These are phyloP conservation scores for Vitis hybrid DNA, from an alignment of 177 flowering plant species.

Conservation along the genomic window DNA sequence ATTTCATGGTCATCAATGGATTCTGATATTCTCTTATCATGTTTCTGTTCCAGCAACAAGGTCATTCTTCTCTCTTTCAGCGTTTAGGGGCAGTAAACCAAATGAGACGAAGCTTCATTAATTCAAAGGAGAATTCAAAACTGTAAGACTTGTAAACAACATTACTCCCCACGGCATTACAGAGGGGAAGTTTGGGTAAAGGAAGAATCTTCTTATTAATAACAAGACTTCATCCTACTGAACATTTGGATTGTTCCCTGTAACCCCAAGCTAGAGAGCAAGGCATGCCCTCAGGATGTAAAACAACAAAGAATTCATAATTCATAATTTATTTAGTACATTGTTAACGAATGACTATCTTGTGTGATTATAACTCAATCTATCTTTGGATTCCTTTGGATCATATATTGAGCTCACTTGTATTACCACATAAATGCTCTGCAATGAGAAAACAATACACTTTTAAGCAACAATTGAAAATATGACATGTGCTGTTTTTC, in stretches of 20 bases:
- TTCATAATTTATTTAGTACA: too few species aligned
- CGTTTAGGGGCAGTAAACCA: constrained; percentile 73
- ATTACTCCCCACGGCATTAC: not conserved
- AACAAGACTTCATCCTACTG: not conserved
- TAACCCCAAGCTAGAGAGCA: not conserved
- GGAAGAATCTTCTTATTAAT: not conserved
- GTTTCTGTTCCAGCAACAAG: constrained; percentile 60
- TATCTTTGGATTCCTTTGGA: too few species aligned
- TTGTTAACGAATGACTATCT: too few species aligned
- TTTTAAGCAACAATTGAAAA: too few species aligned
- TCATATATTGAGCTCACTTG: too few species aligned
- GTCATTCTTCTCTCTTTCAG: constrained; percentile 89
- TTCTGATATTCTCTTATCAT: constrained; percentile 5
- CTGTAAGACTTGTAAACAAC: not conserved
- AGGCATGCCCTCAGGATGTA: constrained; percentile 1
- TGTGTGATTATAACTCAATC: too few species aligned
- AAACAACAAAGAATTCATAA: not conserved
- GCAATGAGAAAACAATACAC: too few species aligned
- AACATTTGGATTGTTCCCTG: not conserved
- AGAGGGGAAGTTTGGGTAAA: not conserved
- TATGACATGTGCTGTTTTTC: too few species aligned
- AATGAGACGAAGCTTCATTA: constrained; percentile 44
- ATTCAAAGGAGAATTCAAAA: not conserved
- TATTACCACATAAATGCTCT: too few species aligned
- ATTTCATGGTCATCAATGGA: not conserved